These are phyloP conservation scores for Cladosporium velox DNA, from an alignment of 2,329 filamentous ascomycete genomes.

Conservation along the genomic window DNA sequence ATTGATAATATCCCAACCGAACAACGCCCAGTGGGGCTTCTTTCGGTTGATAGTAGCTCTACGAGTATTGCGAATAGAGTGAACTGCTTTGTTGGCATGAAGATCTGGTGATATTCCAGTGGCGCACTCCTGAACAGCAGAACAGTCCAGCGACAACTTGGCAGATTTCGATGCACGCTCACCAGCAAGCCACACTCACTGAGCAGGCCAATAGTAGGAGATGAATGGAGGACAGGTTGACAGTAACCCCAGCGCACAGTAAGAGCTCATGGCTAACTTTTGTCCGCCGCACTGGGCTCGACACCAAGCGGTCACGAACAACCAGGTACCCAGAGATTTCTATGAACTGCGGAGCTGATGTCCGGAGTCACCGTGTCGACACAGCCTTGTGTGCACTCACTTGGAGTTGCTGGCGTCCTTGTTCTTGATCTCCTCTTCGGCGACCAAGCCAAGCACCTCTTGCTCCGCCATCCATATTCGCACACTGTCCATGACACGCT, in stretches of 20 bases:
- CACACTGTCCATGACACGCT: constrained; percentile 76
- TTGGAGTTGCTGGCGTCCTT: constrained; percentile 21
- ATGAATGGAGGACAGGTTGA: not conserved
- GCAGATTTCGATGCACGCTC: not conserved
- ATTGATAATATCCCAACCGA: not conserved
- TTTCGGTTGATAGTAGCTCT: not conserved
- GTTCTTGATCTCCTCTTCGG: constrained; percentile 33
- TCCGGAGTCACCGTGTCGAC: not conserved
- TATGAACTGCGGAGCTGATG: not conserved
- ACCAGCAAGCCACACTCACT: not conserved
- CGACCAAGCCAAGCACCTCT: constrained; percentile 68
- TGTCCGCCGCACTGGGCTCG: not conserved
- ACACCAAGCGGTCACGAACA: not conserved
- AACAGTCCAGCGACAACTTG: not conserved
- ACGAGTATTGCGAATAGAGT: not conserved
- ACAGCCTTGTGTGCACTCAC: not conserved
- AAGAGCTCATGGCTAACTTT: not conserved
- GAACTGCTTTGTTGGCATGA: not conserved
- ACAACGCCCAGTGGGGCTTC: not conserved
- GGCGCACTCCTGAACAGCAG: not conserved
- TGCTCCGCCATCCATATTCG: constrained; percentile 71
- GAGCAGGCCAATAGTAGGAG: not conserved
- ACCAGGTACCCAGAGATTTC: not conserved
- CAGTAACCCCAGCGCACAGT: not conserved
- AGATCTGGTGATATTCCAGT: not conserved